A percentile compares a stretch with the other conserved stretches of the same genome.
phyloP scores from a whole-genome alignment of 1,284 basidiomycete species.

The Cryptococcus maquisensis region DNA sequence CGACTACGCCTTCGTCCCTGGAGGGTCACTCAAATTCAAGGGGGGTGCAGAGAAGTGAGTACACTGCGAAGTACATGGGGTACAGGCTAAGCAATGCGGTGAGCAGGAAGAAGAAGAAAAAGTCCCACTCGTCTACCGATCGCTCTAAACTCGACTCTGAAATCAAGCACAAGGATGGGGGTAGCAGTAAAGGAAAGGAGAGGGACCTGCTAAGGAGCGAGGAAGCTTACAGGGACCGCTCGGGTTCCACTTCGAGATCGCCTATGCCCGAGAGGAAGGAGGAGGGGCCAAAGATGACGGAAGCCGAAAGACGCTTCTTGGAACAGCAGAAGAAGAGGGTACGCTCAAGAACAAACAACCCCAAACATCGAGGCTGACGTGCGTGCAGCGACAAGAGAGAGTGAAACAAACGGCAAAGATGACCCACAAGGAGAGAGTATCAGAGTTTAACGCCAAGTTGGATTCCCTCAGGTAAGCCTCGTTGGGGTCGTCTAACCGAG shows the following conservation, averaged over 20 bases:
- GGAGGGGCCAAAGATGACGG: slow-evolving; percentile 60
- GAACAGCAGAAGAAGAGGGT: slow-evolving; percentile 78
- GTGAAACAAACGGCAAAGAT: slow-evolving; percentile 75
- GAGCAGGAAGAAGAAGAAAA: slow-evolving; percentile 77
- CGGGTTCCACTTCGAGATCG: background rate
- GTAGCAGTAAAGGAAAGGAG: slow-evolving; percentile 35
- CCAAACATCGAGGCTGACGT: background rate
- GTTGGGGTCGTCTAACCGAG: background rate
- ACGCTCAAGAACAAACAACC: slow-evolving; percentile 38
- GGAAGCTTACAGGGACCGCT: background rate
- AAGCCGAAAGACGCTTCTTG: slow-evolving; percentile 84
- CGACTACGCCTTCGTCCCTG: slow-evolving; percentile 79
- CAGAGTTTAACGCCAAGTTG: slow-evolving; percentile 83
- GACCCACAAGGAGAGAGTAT: slow-evolving; percentile 93
- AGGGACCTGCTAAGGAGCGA: slow-evolving; percentile 3
- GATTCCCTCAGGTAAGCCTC: slow-evolving; percentile 58
- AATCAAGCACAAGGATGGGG: slow-evolving; percentile 49
- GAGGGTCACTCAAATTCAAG: slow-evolving; percentile 86
- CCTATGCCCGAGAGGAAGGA: background rate
- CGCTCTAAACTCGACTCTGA: slow-evolving; percentile 23
- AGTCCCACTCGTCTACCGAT: slow-evolving; percentile 56
- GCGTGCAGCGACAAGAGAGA: slow-evolving; percentile 61
- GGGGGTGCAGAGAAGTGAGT: slow-evolving; percentile 75
- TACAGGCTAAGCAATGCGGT: background rate
- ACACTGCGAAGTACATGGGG: too few species aligned